Base-by-base conservation (phyloP, 2,329 filamentous ascomycete species). In the Penicillium sp. region DNA sequence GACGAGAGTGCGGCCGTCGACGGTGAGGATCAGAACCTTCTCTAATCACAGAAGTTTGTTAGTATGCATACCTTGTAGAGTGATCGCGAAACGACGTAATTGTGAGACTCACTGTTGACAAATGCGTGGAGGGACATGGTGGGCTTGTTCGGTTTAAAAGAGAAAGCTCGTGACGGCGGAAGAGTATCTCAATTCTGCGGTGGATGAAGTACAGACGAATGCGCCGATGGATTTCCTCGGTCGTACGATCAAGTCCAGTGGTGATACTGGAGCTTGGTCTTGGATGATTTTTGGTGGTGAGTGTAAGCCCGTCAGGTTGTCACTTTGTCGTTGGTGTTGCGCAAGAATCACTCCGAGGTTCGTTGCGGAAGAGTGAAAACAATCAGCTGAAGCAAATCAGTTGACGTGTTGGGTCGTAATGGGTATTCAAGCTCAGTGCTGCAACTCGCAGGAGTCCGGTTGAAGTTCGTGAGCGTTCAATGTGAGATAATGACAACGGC, bases 1-100 rank as follows among this genome's bases (percentile, higher is more conserved):
- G 57, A 90, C 83, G 21, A 93, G 78, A 44, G 90, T 96, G 66
- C 93, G 88, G 48, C 93, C 94, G 75, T 97, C 94, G 64, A 90
- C 88, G 27, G 94, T 97, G 60, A 97, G 84, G 68, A 97, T 88
- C 54, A 92, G 82, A 65, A 97, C 90, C 75, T 91, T 95, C 77
- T 96, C 94, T 97, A 68, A 36, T 18, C 4, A 8, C 16, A 1
- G 14, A 43, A 11, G 4, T 11, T 22, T n/a, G 29, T 63, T 42
- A 61, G 54, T 21, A 36, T 27, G 9, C 10, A 16, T 5, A 24
- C 32, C 16, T 22, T 22, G 8, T 38, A 27, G 31, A 18, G 14
- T 36, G 38, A 18, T 6, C 14, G 16, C 14, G 14, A 18, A 11
- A n/a, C 43, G 9, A 36, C 31, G 31, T 24, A 14, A 18, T 5